Base-by-base conservation (phyloP, 768 basidiomycete genomes). In the Sporobolomyces roseus region DNA sequence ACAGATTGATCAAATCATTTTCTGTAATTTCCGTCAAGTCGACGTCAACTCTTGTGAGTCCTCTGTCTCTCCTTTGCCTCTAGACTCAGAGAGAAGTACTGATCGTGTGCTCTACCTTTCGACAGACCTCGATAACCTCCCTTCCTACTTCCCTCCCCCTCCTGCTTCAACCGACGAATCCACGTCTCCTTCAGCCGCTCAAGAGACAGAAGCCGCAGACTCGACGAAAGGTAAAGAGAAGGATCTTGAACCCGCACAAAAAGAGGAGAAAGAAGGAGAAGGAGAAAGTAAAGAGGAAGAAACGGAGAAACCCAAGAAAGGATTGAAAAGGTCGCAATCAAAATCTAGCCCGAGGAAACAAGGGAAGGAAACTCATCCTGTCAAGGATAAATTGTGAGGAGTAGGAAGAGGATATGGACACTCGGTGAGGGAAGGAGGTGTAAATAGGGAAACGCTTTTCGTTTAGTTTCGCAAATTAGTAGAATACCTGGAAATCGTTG, bases 1-100 rank as follows among this genome's bases (percentile, higher is more conserved):
- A 14, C 62, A 72, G 71, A 53, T 72, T 27, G 66, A 72, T 50
- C 43, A 52, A 9, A 46, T 72, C 61, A 46, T 72, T 51, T 72
- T 68, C 41, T 61, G 58, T 46, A 64, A 62, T 32, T 72, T 72
- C 63, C 63, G 64, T 25, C 54, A 32, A 33, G 50, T 72, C 55
- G 67, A 72, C 61, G 61, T 62, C 59, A 33, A 49, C 36, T 52
- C 63, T 10, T 72, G 70, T 71, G 12, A n/a, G 65, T 45, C 17
- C 19, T 4, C 35, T 27, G 32, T 9, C 29, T 30, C 27, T 27
- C 35, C 32, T 36, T 23, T 30, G 7, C 33, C 23, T 8, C 25
- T 6, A 33, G 35, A 23, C 6, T 29, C 29, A 8, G 25, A 25
- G 19, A 29, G 25, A 7, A 13, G 25, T 27, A 9, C 21, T 41